Base-by-base conservation (phyloP, 2,329 filamentous ascomycete species). In the Salinomyces thailandicus region DNA sequence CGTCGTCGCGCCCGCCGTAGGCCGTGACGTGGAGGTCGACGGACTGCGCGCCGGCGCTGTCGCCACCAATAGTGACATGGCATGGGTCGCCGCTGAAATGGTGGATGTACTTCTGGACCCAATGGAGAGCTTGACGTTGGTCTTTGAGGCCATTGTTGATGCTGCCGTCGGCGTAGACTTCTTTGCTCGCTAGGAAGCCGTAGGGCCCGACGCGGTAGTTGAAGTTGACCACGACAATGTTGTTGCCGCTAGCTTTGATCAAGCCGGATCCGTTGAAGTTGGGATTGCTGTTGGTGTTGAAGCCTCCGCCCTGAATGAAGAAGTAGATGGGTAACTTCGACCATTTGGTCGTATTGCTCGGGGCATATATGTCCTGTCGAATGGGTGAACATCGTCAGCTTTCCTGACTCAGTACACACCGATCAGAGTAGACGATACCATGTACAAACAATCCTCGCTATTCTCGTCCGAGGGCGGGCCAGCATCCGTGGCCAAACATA, bases 141-240 rank as follows among this genome's bases (percentile, higher is more conserved):
- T 86, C 81, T 20, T 72, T 71, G 1, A 86, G 62, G 1, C 82
- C 82, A 47, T 77, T 77, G 55, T 86, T 86, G 22, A 77, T 53
- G 39, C 69, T 72, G 2, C 73, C 70, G 4, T 59, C 46, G 19
- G 60, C 46, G 3, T 44, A 29, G 1, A 78, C 58, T 47, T 79
- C 70, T 12, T 70, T 61, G 37, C 75, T 66, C 2, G 74, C 72
- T 9, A 87, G 65, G 52, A 86, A 87, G 0, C 83, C 82, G 46
- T 77, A 85, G 0, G 73, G 70, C 0, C 81, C 81, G 8, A 87
- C 79, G 4, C 83, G 76, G 53, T 87, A 86, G 59, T 85, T 86
- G 59, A 84, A 71, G 7, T 69, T 78, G 2, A 87, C 79, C 0
- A 85, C 73, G 0, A 87, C 61, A 17, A 85, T 77, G 31, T 72